Evolutionary conservation across 305 asterid species (phyloP), one percentile per base, ranked within the genome.

Genomic region (Striga hermonthica): DNA sequence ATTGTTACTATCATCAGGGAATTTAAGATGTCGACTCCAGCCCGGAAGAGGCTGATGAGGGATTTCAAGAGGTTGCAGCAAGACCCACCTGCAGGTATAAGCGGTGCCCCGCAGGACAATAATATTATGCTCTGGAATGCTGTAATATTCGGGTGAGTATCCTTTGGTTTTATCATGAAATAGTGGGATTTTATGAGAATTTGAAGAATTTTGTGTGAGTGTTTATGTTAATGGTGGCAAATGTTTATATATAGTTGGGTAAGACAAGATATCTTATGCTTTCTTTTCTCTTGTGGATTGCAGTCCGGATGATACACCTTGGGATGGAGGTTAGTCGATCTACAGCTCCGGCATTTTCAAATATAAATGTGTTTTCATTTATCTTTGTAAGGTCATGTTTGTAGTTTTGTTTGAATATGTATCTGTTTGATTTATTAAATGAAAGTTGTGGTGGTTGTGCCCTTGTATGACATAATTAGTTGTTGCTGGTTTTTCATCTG

Each of bases 11-110:
- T 71, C 60, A 39, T 39, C 56, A 81, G 83, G 80, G 67, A 73
- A 58, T 70, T 61, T 1, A 57, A 55, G 68, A 84, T 84, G 91
- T 84, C 91, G 4, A 80, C 88, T 66, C 75, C 91, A 11, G 79
- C 88, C 60, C 73, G 88, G 79, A 84, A 82, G 79, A 73, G 91
- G 75, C 77, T 84, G 74, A 82, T 84, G 91, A 84, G 86, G 79
- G 88, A 82, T 74, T 84, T 84, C 75, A 84, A 78, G 82, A 75
- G 91, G 84, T 60, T 82, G 83, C 88, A 84, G 69, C 88, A 82
- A 72, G 91, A 84, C 71, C 88, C 88, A 0, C 88, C 88, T 34
- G 86, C 88, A 8, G 88, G 88, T 31, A 78, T 84, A 15, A 80
- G 86, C 43, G 91, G 91, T 49, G 91, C 91, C 0, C 91, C 91